phyloP scores from a whole-genome alignment of 805 yeast species.

The Metahyphopichia silvanorum region DNA sequence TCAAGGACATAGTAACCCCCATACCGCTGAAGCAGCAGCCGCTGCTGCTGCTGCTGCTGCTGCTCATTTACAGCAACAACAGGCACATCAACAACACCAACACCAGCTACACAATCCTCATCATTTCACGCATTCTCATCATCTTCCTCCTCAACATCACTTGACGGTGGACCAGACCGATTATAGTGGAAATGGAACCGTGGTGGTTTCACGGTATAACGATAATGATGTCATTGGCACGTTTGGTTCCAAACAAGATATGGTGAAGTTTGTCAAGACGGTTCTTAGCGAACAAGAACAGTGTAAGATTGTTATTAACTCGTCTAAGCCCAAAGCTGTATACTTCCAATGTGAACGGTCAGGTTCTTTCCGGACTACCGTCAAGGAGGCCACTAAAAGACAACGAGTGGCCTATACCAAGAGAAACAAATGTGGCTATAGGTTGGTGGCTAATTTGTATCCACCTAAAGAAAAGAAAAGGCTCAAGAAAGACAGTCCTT shows the following conservation, averaged over 20 bases:
- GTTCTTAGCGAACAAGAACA: constrained; percentile 33
- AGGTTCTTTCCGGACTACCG: constrained; percentile 45
- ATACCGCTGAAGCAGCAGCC: constrained; percentile 3
- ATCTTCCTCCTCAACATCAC: constrained; percentile 6
- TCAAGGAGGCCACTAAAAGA: constrained; percentile 42
- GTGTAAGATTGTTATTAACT: constrained; percentile 44
- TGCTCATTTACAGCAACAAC: constrained; percentile 11
- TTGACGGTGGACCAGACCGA: constrained; percentile 1
- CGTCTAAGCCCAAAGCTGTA: constrained; percentile 46
- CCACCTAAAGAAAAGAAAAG: constrained; percentile 44
- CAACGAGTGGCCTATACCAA: constrained; percentile 47
- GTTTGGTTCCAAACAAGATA: constrained; percentile 22
- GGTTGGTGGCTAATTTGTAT: constrained; percentile 41
- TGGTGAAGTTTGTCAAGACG: constrained; percentile 34
- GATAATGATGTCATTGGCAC: constrained; percentile 32
- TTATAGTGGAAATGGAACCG: constrained; percentile 1
- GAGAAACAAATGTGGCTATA: constrained; percentile 44
- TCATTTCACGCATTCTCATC: constrained; percentile 10
- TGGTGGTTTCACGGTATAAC: constrained; percentile 18
- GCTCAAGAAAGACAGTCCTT: constrained; percentile 11
- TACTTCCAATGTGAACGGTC: constrained; percentile 46
- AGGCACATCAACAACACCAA: constrained; percentile 11
- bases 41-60: constrained; percentile 6
- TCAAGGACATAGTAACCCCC: not conserved
- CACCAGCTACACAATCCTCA: constrained; percentile 8